Evolutionary conservation across 2,329 filamentous ascomycete genomes (phyloP), one percentile per base, ranked within the genome.

Genomic region (Colletotrichum tanaceti): DNA sequence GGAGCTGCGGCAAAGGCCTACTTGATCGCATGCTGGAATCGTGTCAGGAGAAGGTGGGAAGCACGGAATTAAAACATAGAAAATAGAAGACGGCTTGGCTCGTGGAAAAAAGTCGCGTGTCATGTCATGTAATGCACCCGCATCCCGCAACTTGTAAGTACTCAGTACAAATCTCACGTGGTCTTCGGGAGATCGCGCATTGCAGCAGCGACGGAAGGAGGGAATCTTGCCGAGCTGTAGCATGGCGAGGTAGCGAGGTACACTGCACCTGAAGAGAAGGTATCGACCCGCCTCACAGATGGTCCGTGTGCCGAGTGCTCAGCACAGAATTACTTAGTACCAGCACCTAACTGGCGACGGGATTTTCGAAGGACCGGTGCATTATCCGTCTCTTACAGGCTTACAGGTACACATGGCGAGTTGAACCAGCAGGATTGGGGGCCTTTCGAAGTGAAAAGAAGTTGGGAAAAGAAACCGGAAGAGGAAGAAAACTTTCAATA

Each of bases 171-270:
- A 20, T 13, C 66, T 69, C 66, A 70, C 66, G 66, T 70, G 69
- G 66, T 62, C 44, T 24, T 63, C 62, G 66, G 62, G 66, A 71
- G 66, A 70, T 71, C 66, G 69, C 66, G 58, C 69, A 66, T 66
- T 65, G 69, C 61, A 71, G 65, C 38, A 65, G 53, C 52, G 63
- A 44, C 53, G 62, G 57, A 55, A 69, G 50, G 50, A 60, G 63
- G 43, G 44, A 60, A 66, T 62, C 49, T 54, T 22, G 41, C 49
- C 53, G 50, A 47, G 63, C 46, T 24, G 20, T 35, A 35, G 11
- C 41, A 46, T 61, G 58, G 20, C 43, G 35, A 28, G 22, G 35
- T n/a, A 38, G 32, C 10, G 32, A 35, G 32, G 32, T 35, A 35
- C 32, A 35, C 32, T 35, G 32, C 18, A 41, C 10, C 35, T n/a